These are phyloP conservation scores for Malassezia japonica DNA, from an alignment of 1,284 basidiomycete species.

Conservation along the genomic window DNA sequence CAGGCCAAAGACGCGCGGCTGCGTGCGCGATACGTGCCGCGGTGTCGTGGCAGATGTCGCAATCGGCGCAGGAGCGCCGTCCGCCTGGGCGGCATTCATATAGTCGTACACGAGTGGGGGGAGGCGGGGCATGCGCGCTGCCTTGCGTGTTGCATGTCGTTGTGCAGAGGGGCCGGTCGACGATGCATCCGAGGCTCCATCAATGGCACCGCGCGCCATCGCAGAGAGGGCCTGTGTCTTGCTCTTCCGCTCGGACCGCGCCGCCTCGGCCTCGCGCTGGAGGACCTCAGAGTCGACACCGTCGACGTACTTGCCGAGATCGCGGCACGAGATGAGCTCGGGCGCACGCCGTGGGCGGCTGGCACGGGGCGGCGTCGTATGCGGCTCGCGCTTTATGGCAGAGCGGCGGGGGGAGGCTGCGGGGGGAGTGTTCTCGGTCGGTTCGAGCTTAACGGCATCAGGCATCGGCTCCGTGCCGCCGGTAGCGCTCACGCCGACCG, in stretches of 20 bases:
- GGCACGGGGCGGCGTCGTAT: not conserved
- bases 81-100: not conserved
- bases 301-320: conserved; percentile 5
- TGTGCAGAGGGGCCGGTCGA: not conserved
- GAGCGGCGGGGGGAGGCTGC: not conserved
- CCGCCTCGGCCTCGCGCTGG: not conserved
- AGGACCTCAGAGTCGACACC: not conserved
- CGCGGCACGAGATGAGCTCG: conserved; percentile 8
- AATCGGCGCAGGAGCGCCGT: conserved; percentile 15
- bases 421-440: not conserved
- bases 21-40: conserved; percentile 21
- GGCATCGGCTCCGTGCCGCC: not conserved
- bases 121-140: not conserved
- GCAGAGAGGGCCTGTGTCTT: conserved; percentile 13
- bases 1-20: conserved; percentile 61
- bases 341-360: not conserved
- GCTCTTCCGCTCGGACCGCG: conserved; percentile 7
- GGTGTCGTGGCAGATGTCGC: conserved; percentile 34
- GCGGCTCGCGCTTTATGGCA: not conserved
- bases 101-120: conserved; percentile 9
- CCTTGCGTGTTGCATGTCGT: conserved; percentile 14
- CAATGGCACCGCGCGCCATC: not conserved
- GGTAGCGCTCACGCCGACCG: not conserved
- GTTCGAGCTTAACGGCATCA: not conserved
- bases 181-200: not conserved